Evolutionary conservation across 192 early-diverging fungal genomes (phyloP), one percentile per base, ranked within the genome.

Genomic region (Umbelopsis ramanniana): DNA sequence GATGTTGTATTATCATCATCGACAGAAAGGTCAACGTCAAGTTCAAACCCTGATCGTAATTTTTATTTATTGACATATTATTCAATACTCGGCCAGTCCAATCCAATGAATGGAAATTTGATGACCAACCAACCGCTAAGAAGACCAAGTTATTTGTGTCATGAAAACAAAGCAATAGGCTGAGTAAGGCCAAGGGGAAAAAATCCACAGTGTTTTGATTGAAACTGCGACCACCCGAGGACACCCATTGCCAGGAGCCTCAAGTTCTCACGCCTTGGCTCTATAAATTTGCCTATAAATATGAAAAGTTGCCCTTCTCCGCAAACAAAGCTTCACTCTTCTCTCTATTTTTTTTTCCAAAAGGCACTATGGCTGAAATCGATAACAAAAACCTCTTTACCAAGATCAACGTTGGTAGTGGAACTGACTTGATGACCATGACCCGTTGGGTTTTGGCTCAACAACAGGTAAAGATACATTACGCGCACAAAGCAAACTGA

Each of bases 401-500:
- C 8, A 63, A 63, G 57, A 77, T 81, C 47, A 73, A 81, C n/a
- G 71, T 69, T 23, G 79, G 79, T 43, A 46, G 52, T 23, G 75
- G 73, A 33, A 97, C 95, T 69, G 95, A 96, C 85, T 91, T 99
- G 76, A 89, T 95, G 74, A 97, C 97, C 37, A 89, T 99, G 74
- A 96, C 95, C 48, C 89, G 91, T 67, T 93, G 94, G 79, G 96
- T 99, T 73, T 89, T 99, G 57, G 86, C 87, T 74, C 89, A 94
- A 83, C 97, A 99, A 89, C 93, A 93, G 79, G 78, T 82, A 63
- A 12, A 19, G 22, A 2, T 68, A 46, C 38, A 12, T 38, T 15
- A 23, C 21, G 33, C 26, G 19, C 57, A 26, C 9, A 10, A 5
- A n/a, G 6, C 3, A 8, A 50, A 12, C 11, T 43, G 40, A 12